These are phyloP conservation scores for Bryoerythrophyllum caledonicum DNA, from an alignment of 225 moss, liverwort and hornwort genomes.

Conservation along the genomic window DNA sequence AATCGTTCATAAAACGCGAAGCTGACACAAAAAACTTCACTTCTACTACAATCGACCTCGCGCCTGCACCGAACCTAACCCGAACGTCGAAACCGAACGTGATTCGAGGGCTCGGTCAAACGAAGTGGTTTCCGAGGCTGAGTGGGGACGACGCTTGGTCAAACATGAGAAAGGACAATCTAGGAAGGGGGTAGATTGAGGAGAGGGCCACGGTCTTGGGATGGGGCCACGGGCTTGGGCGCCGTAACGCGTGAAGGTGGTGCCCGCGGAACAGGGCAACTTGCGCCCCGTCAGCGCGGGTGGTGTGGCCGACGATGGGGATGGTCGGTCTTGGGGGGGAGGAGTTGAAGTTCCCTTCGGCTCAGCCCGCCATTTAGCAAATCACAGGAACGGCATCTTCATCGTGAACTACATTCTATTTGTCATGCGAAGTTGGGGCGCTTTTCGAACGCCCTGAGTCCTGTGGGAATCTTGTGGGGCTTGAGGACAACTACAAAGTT, in stretches of 20 bases:
- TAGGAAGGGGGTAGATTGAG: neutral
- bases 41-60: conserved; percentile 5
- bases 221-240: neutral
- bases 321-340: neutral
- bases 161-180: too few species aligned
- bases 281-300: conserved; percentile 3
- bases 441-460: neutral
- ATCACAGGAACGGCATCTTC: neutral
- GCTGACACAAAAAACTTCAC: neutral
- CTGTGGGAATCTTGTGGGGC: neutral
- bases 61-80: neutral
- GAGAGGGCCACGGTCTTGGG: too few species aligned
- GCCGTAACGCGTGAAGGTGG: neutral
- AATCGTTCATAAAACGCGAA: conserved; percentile 28
- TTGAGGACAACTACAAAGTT: neutral
- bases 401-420: neutral
- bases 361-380: neutral
- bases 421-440: neutral
- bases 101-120: neutral
- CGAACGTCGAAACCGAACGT: neutral
- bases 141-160: neutral
- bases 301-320: neutral
- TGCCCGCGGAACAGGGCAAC: neutral
- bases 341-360: too few species aligned
- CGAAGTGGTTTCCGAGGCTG: neutral